Base-by-base conservation (phyloP, 805 yeast genomes). In the baker's yeast (Saccharomyces cerevisiae) region DNA sequence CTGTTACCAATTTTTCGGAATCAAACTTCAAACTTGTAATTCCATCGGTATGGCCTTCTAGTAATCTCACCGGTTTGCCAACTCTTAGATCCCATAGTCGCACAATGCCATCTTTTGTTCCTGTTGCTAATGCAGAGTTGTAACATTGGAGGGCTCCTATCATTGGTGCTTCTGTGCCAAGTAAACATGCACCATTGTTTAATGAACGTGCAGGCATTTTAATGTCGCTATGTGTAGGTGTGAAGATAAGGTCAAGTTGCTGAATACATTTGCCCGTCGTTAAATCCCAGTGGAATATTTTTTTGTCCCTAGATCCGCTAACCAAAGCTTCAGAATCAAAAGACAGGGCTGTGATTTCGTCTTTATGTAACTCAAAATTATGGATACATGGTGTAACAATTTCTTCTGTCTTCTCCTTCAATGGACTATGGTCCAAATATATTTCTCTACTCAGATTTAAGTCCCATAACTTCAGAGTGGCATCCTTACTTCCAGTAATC, bases 61-160 rank as follows among this genome's bases (percentile, higher is more conserved):
- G 67, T 6, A 82, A 74, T 58, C 85, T 71, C 48, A 82, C 81
- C 10, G 82, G 84, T 57, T 82, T 85, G 4, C 89, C 89, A 26
- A 81, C 74, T 61, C 94, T 75, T 56, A 86, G 68, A 68, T 86
- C 94, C 91, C 92, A 86, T 28, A 86, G 70, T 52, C 92, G 70
- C 5, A 87, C 88, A 2, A 81, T 65, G 0, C 92, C 92, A 67
- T 86, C 92, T 17, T 81, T 80, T 0, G 89, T 81, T 48, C 92
- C 94, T 0, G 89, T 80, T 0, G 91, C 91, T 61, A 86, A 71
- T 0, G 91, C 92, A 0, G 89, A 87, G 60, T 84, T 88, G 61
- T 75, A 81, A 53, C 85, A 81, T 66, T 86, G 91, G 29, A 86
- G 65, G 0, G 88, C 82, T 0, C 87, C 84, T 46, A 85, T 78